Percentiles rank a stretch among this genome's conserved stretches.
Evolutionary conservation across 768 basidiomycete species (phyloP).

Genomic region (Kwoniella heveanensis): DNA sequence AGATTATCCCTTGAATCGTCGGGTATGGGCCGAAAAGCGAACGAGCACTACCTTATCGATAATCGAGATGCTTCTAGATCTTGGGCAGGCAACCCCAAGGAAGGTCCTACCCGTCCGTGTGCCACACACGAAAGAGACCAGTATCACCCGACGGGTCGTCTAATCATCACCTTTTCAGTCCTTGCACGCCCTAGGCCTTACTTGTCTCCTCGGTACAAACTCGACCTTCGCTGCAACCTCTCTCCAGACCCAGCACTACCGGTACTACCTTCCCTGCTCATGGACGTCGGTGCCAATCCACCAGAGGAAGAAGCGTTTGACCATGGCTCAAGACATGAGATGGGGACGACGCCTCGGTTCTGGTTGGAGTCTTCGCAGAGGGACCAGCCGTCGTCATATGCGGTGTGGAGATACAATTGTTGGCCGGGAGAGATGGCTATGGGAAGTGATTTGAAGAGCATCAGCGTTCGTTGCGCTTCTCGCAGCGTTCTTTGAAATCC

Average conservation of each 20-base stretch:
- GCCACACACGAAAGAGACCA: too few relatives aligned
- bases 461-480: not conserved
- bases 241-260: slow-evolving; percentile 6
- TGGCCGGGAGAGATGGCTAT: slow-evolving; percentile 51
- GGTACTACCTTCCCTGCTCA: slow-evolving; percentile 15
- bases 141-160: too few relatives aligned
- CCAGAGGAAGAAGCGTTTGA: slow-evolving; percentile 7
- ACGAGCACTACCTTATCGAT: too few relatives aligned
- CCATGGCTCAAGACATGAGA: slow-evolving; percentile 50
- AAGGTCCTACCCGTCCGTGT: too few relatives aligned
- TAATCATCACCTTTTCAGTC: too few relatives aligned
- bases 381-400: slow-evolving; percentile 56
- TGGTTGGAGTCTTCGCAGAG: slow-evolving; percentile 50
- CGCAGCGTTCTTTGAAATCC: too few relatives aligned
- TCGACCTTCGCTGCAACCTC: slow-evolving; percentile 23
- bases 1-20: too few relatives aligned
- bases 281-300: not conserved
- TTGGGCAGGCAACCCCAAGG: too few relatives aligned
- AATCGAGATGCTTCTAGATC: too few relatives aligned
- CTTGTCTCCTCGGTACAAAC: slow-evolving; percentile 13
- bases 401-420: slow-evolving; percentile 50
- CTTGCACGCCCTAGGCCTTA: not conserved
- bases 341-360: slow-evolving; percentile 50
- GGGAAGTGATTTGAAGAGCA: not conserved
- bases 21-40: too few relatives aligned